Percentiles rank a stretch among this genome's conserved stretches.
Evolutionary conservation across 192 early-diverging fungal genomes (phyloP).

Genomic region (Umbelopsis sp.): DNA sequence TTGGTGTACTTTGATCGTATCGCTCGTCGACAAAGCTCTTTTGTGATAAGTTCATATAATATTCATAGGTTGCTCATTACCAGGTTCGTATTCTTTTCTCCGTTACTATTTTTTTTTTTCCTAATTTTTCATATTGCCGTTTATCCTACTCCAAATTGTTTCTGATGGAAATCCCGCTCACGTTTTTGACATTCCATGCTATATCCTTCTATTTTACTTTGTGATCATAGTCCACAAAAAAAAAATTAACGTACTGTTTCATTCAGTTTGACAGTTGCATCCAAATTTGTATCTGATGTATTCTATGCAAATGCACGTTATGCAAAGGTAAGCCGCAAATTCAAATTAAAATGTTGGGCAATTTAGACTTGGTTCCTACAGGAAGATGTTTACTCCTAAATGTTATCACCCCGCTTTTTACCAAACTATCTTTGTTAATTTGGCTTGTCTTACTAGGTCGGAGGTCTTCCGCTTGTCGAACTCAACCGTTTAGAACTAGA

Average conservation of each 20-base stretch:
- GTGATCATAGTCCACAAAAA: too few species aligned
- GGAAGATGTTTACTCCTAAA: not conserved
- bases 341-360: not conserved
- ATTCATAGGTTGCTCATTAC: slow-evolving; percentile 73
- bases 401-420: slow-evolving; percentile 11
- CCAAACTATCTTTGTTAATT: not conserved
- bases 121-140: not conserved
- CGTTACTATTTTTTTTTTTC: not conserved
- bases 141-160: too few species aligned
- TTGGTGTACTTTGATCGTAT: slow-evolving; percentile 79
- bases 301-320: slow-evolving; percentile 76
- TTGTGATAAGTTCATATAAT: slow-evolving; percentile 66
- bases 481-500: slow-evolving; percentile 78
- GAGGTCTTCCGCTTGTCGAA: slow-evolving; percentile 68
- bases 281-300: slow-evolving; percentile 76
- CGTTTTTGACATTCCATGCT: too few species aligned
- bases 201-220: not conserved
- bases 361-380: too few species aligned
- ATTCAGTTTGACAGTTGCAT: slow-evolving; percentile 64
- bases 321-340: slow-evolving; percentile 51
- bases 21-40: slow-evolving; percentile 48
- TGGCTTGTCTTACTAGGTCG: slow-evolving; percentile 56
- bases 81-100: not conserved
- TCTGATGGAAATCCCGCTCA: not conserved
- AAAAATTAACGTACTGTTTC: not conserved